phyloP scores from a whole-genome alignment of 495 filamentous ascomycete genomes.

The Antarctomyces pellizariae region DNA sequence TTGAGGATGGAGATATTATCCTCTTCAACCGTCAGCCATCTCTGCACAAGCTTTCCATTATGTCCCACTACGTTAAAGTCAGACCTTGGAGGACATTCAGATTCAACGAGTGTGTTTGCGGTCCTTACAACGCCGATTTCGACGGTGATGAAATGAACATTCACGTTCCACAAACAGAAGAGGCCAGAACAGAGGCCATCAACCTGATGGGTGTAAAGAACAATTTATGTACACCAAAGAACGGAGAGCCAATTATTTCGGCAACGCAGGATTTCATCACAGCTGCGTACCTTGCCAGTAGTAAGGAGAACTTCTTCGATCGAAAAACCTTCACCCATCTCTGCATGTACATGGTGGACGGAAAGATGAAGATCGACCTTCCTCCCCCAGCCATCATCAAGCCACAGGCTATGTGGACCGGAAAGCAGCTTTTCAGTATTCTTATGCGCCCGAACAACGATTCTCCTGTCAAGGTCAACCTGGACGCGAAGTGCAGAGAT shows the following conservation, averaged over 20 bases:
- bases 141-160: constrained; percentile 99
- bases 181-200: constrained; percentile 85
- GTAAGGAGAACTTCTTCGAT: constrained; percentile 83
- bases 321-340: constrained; percentile 68
- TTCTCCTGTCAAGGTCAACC: constrained; percentile 62
- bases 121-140: constrained; percentile 97
- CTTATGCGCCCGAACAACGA: constrained; percentile 77
- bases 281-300: constrained; percentile 72
- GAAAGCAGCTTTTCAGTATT: constrained; percentile 91
- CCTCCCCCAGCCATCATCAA: constrained; percentile 70
- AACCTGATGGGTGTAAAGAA: constrained; percentile 96
- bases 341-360: constrained; percentile 83
- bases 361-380: constrained; percentile 54
- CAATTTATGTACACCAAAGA: constrained; percentile 86
- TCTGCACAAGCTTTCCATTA: constrained; percentile 92
- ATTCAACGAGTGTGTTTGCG: constrained; percentile 93
- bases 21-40: constrained; percentile 97
- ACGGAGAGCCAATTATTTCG: constrained; percentile 94
- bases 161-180: constrained; percentile 94
- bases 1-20: constrained; percentile 90
- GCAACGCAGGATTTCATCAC: constrained; percentile 98
- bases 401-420: constrained; percentile 80
- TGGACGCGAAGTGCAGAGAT: constrained; percentile 79
- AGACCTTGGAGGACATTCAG: constrained; percentile 92
- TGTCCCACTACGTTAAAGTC: constrained; percentile 79